Evolutionary conservation across 1,284 basidiomycete genomes (phyloP).

Genomic region (Melampsora larici-populina): DNA sequence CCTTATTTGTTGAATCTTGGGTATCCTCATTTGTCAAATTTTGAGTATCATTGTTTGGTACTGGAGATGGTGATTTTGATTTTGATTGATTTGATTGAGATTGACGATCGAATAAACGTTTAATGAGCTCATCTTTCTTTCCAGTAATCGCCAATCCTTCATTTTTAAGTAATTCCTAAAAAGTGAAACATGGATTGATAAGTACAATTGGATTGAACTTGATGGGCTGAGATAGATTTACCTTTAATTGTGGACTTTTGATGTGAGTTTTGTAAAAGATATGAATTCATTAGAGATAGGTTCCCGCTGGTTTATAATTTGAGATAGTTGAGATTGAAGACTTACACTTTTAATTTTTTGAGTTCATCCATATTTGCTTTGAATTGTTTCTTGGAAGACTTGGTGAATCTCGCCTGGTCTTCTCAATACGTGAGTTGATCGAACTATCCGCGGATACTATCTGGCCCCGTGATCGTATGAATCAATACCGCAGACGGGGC

Average conservation of each 20-base stretch:
- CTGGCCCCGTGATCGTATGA: no score
- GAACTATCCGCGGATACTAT: no score
- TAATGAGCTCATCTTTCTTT: conserved; percentile 47
- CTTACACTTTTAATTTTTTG: conserved; percentile 41
- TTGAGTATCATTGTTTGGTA: not conserved
- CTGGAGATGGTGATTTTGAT: not conserved
- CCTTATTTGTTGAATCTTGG: not conserved
- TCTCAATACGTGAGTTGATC: no score
- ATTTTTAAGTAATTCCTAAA: conserved; percentile 46
- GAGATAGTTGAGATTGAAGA: not conserved
- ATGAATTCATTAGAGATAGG: not conserved
- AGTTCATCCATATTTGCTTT: conserved; percentile 4
- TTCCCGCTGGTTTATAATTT: no score
- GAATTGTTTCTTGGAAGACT: not conserved
- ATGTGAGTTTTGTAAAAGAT: not conserved
- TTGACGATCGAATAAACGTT: conserved; percentile 42
- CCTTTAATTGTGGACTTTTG: conserved; percentile 23
- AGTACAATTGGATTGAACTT: not conserved
- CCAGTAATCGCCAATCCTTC: conserved; percentile 44
- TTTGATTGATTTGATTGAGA: not conserved
- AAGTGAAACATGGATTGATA: not conserved
- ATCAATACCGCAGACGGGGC: no score
- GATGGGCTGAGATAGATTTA: not conserved
- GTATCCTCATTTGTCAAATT: not conserved
- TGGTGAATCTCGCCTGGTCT: no score